These are phyloP conservation scores for Somion occarium DNA, from an alignment of 1,284 basidiomycete genomes.

Conservation along the genomic window DNA sequence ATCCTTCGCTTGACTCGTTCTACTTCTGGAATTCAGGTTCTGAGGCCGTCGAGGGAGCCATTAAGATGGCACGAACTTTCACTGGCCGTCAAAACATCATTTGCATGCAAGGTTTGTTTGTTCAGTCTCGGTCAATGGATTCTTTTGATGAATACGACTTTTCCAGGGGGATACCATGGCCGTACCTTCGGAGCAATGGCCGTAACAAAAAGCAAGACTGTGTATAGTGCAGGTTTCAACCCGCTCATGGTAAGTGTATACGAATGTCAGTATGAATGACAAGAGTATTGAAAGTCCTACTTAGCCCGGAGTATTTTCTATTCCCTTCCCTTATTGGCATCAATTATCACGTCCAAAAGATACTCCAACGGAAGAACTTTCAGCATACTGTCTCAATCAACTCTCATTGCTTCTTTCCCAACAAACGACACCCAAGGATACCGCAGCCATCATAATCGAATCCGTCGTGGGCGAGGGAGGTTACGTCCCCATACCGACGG, in stretches of 20 bases:
- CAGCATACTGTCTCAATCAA: conserved; percentile 72
- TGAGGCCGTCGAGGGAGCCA: conserved; percentile 81
- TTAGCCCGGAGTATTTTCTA: conserved; percentile 80
- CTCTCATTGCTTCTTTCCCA: conserved; percentile 82
- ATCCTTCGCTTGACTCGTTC: conserved; percentile 88
- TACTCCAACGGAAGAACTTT: conserved; percentile 64
- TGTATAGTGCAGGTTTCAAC: conserved; percentile 76
- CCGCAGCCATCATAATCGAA: conserved; percentile 90
- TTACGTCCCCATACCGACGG: conserved; percentile 84
- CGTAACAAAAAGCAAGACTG: conserved; percentile 87
- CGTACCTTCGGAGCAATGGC: conserved; percentile 87
- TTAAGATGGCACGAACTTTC: conserved; percentile 75
- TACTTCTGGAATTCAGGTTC: conserved; percentile 96
- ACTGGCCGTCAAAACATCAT: conserved; percentile 88
- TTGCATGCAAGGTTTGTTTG: conserved; percentile 69
- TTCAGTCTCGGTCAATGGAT: background rate
- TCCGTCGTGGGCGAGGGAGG: conserved; percentile 93
- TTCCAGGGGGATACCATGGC: conserved; percentile 76
- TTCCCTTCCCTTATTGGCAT: conserved; percentile 93
- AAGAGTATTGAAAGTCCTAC: conserved; percentile 2
- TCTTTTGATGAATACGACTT: background rate
- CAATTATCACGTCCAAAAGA: conserved; percentile 65
- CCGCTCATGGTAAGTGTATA: conserved; percentile 70
- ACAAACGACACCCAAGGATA: conserved; percentile 81
- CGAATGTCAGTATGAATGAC: background rate